phyloP scores from a whole-genome alignment of 2,329 filamentous ascomycete genomes.

The Neonectria hederae region DNA sequence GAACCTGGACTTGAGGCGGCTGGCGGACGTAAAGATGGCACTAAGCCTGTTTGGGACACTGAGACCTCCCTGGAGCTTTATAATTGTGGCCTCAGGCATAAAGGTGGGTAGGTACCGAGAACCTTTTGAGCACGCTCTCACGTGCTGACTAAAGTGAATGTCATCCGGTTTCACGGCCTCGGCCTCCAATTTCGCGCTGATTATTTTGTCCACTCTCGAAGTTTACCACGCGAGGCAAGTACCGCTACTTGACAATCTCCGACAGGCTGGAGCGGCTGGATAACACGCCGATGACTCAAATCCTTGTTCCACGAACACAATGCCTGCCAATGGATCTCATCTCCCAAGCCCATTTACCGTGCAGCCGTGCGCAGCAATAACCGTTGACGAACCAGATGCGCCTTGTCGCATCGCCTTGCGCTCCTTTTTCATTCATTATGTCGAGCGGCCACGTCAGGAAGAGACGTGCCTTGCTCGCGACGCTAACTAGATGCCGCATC shows the following conservation, averaged over 20 bases:
- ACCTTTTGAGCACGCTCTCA: constrained; percentile 30
- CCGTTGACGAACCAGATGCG: constrained; percentile 22
- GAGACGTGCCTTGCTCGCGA: background rate
- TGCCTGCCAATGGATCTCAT: constrained; percentile 31
- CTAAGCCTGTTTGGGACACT: constrained; percentile 34
- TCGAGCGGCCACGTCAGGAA: constrained; percentile 20
- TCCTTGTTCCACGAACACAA: constrained; percentile 16
- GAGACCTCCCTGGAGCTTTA: constrained; percentile 25
- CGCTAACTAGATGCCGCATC: constrained; percentile 16
- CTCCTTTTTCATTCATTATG: constrained; percentile 16
- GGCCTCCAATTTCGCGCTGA: constrained; percentile 5
- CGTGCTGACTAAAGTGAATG: constrained; percentile 37
- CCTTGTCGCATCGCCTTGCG: constrained; percentile 18
- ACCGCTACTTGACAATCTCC: constrained; percentile 27
- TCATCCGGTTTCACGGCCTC: background rate
- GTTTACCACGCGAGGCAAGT: constrained; percentile 21
- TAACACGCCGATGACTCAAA: constrained; percentile 40
- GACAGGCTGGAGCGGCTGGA: constrained; percentile 27
- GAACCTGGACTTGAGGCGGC: constrained; percentile 56
- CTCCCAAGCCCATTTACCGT: constrained; percentile 7
- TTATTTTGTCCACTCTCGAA: constrained; percentile 19
- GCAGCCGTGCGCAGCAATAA: constrained; percentile 15
- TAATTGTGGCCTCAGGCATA: constrained; percentile 40
- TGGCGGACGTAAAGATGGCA: constrained; percentile 42
- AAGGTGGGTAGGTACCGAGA: constrained; percentile 12